Percentiles rank a stretch among this genome's conserved stretches.
Conservation (phyloP, 2,329 filamentous ascomycete genomes). For the Fusarium anguioides region DNA sequence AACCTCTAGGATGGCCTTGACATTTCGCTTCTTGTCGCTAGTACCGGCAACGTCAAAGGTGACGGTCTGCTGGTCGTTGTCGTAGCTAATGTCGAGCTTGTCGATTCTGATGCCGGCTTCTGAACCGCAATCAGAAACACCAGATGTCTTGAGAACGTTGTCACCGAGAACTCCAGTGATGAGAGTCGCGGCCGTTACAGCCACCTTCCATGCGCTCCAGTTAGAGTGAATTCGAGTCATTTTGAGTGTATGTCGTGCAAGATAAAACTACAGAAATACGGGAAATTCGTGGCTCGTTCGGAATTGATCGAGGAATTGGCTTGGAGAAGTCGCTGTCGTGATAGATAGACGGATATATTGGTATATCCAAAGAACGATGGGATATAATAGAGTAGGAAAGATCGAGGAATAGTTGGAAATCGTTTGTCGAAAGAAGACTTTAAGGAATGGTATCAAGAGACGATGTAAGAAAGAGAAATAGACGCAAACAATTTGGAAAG, state of each 20-base stretch:
- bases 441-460: constrained; percentile 44
- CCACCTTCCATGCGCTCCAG: constrained; percentile 49
- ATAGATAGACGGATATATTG: constrained; percentile 19
- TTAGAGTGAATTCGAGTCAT: constrained; percentile 50
- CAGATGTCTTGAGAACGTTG: constrained; percentile 81
- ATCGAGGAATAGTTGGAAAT: constrained; percentile 25
- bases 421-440: constrained; percentile 25
- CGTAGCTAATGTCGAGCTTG: constrained; percentile 80
- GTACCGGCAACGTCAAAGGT: constrained; percentile 85
- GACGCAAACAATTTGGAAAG: constrained; percentile 14
- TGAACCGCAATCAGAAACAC: constrained; percentile 77
- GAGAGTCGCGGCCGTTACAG: constrained; percentile 52
- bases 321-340: constrained; percentile 38
- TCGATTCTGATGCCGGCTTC: constrained; percentile 72
- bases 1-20: constrained; percentile 79
- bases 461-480: constrained; percentile 11
- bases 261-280: constrained; percentile 34
- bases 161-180: constrained; percentile 66
- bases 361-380: constrained; percentile 26
- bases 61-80: constrained; percentile 77
- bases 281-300: constrained; percentile 41
- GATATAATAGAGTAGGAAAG: constrained; percentile 13
- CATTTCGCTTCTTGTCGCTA: constrained; percentile 79
- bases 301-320: constrained; percentile 30
- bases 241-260: constrained; percentile 36